phyloP scores from a whole-genome alignment of 2,329 filamentous ascomycete species.

The Aphanocladium album region DNA sequence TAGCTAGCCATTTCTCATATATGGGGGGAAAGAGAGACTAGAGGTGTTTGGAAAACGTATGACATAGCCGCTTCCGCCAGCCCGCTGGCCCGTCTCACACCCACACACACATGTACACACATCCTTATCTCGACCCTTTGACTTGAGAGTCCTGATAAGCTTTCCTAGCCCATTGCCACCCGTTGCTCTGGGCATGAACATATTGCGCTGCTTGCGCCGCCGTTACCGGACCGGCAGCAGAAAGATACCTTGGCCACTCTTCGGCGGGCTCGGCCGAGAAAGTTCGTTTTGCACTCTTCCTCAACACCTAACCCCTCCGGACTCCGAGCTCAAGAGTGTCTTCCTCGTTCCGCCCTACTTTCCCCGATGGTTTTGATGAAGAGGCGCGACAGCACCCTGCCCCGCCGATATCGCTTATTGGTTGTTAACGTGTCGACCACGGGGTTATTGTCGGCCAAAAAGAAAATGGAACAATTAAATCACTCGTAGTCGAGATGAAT shows the following conservation, averaged over 20 bases:
- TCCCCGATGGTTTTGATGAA: background rate
- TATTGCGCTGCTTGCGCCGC: background rate
- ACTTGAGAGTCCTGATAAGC: slow-evolving; percentile 3
- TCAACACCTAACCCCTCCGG: background rate
- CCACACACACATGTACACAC: background rate
- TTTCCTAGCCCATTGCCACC: background rate
- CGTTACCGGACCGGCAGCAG: too few relatives aligned
- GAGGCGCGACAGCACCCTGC: background rate
- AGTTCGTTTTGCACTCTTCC: background rate
- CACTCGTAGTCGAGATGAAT: slow-evolving; percentile 5
- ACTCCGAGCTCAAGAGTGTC: background rate
- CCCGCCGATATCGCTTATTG: slow-evolving; percentile 4
- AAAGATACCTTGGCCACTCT: too few relatives aligned
- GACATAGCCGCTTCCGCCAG: background rate
- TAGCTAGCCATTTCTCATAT: too few relatives aligned
- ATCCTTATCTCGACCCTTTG: background rate
- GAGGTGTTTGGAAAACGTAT: too few relatives aligned
- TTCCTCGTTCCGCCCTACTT: background rate
- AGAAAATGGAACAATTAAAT: background rate
- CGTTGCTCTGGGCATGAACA: too few relatives aligned
- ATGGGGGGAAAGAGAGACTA: too few relatives aligned
- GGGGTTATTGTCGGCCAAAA: background rate
- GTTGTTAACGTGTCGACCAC: background rate
- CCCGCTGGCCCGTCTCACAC: background rate
- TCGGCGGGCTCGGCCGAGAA: slow-evolving; percentile 10